Conservation (phyloP, 1,284 basidiomycete species). For the Irpex sp. region DNA sequence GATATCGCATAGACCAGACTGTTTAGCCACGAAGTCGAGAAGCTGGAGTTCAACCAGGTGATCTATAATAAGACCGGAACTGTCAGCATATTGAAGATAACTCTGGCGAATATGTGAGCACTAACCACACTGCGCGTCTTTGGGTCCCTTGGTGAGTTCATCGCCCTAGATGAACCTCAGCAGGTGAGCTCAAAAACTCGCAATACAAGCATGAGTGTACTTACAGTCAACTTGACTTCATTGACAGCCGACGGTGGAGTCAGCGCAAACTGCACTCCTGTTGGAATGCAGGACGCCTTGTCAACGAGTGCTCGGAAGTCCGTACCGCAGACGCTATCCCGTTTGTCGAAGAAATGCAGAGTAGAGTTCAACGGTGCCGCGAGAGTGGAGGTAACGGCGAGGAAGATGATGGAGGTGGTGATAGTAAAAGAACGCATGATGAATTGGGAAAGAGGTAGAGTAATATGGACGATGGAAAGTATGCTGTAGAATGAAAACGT, state of each 20-base stretch:
- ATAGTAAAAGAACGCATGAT: not conserved
- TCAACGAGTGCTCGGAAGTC: slow-evolving; percentile 7
- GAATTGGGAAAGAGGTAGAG: not conserved
- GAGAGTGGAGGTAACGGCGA: not conserved
- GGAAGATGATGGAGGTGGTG: not conserved
- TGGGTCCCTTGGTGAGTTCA: not conserved
- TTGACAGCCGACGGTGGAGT: not conserved
- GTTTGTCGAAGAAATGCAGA: slow-evolving; percentile 6
- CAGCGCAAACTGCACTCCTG: not conserved
- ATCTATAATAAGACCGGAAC: not conserved
- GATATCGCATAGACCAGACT: slow-evolving; percentile 2
- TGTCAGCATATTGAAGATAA: not conserved
- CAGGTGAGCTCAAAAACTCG: no score
- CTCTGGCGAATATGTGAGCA: not conserved
- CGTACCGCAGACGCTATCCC: slow-evolving; percentile 6
- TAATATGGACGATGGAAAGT: not conserved
- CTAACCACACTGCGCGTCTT: slow-evolving; percentile 3
- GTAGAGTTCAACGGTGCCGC: slow-evolving; percentile 2
- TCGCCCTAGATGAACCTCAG: not conserved
- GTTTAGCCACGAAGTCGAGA: slow-evolving; percentile 2
- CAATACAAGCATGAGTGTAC: not conserved
- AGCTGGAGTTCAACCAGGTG: slow-evolving; percentile 6
- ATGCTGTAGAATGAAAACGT: not conserved
- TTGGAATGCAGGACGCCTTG: not conserved
- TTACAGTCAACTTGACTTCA: not conserved